A percentile compares a stretch with the other conserved stretches of the same genome.
Conservation (phyloP, 495 filamentous ascomycete genomes). For the Hypoxylon crocopeplum region DNA sequence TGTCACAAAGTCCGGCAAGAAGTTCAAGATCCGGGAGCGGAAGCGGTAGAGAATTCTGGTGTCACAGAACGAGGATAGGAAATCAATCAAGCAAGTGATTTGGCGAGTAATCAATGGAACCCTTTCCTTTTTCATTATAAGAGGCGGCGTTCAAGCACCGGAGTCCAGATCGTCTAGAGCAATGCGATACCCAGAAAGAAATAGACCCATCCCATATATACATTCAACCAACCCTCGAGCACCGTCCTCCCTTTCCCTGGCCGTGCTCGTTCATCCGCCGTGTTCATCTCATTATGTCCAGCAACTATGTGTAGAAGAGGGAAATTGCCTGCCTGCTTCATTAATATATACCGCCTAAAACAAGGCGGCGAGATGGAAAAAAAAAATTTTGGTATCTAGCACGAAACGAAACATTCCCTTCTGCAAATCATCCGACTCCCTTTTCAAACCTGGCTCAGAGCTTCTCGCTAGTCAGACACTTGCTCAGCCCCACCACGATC, state of each 20-base stretch:
- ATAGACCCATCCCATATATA: conserved; percentile 29
- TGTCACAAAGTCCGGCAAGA: conserved; percentile 79
- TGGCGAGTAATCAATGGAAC: conserved; percentile 8
- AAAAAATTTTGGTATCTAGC: conserved; percentile 9
- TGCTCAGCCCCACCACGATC: conserved; percentile 45
- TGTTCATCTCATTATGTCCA: conserved; percentile 36
- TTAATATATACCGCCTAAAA: conserved; percentile 29
- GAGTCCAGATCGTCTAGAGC: conserved; percentile 31
- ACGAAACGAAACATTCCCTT: conserved; percentile 10
- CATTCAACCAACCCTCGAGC: conserved; percentile 8
- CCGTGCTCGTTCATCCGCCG: conserved; percentile 7
- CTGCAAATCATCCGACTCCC: not conserved
- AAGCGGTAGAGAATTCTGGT: conserved; percentile 66
- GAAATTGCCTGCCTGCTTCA: conserved; percentile 37
- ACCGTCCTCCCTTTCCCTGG: not conserved
- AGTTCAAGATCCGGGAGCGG: conserved; percentile 81
- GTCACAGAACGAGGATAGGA: conserved; percentile 1
- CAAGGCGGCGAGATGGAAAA: not conserved
- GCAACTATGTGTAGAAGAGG: conserved; percentile 30
- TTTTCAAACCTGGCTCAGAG: conserved; percentile 25
- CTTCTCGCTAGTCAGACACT: conserved; percentile 49
- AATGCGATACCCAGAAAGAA: conserved; percentile 37
- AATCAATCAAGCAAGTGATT: conserved; percentile 1
- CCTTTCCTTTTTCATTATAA: conserved; percentile 25
- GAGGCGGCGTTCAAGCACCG: conserved; percentile 33